A percentile compares a stretch with the other conserved stretches of the same genome.
Conservation (phyloP, 2,329 filamentous ascomycete genomes). For the Septoria linicola region DNA sequence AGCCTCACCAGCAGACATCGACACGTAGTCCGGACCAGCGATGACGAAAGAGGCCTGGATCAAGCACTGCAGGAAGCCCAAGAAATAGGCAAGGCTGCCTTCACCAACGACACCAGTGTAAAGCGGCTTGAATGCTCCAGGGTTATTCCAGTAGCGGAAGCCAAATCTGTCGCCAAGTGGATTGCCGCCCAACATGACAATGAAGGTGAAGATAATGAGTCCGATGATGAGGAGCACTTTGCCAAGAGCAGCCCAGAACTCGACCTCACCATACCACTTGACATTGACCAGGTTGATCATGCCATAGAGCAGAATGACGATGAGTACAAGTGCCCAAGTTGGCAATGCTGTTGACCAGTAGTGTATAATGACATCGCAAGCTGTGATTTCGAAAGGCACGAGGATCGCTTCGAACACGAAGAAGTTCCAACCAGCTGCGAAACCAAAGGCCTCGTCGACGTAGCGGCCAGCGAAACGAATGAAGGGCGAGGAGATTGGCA, state of each 20-base stretch:
- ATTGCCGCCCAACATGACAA: conserved; percentile 78
- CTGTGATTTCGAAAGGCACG: conserved; percentile 39
- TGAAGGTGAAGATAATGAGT: conserved; percentile 73
- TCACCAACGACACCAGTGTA: conserved; percentile 49
- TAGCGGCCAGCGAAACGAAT: conserved; percentile 74
- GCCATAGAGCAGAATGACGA: conserved; percentile 57
- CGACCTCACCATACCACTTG: conserved; percentile 72
- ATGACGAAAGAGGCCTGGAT: conserved; percentile 70
- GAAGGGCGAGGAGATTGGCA: conserved; percentile 75
- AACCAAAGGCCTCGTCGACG: conserved; percentile 70
- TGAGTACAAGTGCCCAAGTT: conserved; percentile 60
- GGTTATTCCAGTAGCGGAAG: conserved; percentile 67
- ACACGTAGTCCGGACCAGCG: conserved; percentile 66
- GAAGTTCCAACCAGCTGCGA: conserved; percentile 35
- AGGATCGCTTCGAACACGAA: conserved; percentile 34
- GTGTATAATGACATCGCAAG: conserved; percentile 62
- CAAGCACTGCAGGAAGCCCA: conserved; percentile 74
- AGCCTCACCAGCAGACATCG: conserved; percentile 66
- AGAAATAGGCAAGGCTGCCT: conserved; percentile 67
- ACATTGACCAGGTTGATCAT: conserved; percentile 70
- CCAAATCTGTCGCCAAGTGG: conserved; percentile 69
- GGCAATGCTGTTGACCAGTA: conserved; percentile 55
- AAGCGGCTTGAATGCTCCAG: conserved; percentile 58
- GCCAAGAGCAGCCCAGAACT: conserved; percentile 61
- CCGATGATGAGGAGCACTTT: conserved; percentile 70